These are phyloP conservation scores for Naegleria fowleri DNA, from an alignment of 208 protist species.

Conservation along the genomic window DNA sequence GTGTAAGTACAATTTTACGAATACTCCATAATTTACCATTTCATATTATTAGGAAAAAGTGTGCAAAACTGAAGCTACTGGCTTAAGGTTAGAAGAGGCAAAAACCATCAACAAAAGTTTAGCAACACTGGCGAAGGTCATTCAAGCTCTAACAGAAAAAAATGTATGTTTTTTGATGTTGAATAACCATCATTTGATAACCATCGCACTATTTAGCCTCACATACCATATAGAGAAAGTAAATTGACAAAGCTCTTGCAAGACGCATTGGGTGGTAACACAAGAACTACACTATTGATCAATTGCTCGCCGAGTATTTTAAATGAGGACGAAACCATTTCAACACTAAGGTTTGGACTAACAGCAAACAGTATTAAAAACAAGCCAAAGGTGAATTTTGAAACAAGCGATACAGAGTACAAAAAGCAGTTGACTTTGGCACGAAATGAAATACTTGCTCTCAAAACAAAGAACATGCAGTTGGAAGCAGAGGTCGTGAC, in stretches of 20 bases:
- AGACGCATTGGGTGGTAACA: conserved; percentile 75
- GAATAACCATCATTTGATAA: conserved; percentile 34
- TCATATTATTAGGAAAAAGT: not conserved
- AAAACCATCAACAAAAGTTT: conserved; percentile 57
- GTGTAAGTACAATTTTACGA: not conserved
- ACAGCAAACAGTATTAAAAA: conserved; percentile 57
- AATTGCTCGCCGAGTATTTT: conserved; percentile 62
- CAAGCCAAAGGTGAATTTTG: conserved; percentile 42
- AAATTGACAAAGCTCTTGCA: conserved; percentile 78
- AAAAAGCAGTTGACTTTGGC: not conserved
- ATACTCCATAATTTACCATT: not conserved
- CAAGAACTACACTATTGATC: conserved; percentile 64
- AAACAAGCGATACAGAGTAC: not conserved
- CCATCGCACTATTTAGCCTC: conserved; percentile 59
- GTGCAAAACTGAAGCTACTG: conserved; percentile 20
- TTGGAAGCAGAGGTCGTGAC: not conserved
- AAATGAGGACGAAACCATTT: conserved; percentile 74
- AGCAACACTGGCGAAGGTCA: conserved; percentile 60
- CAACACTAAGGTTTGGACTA: conserved; percentile 59
- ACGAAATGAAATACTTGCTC: not conserved
- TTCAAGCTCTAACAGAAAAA: conserved; percentile 66
- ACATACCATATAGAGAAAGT: conserved; percentile 76
- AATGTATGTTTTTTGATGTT: not conserved
- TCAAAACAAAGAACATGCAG: not conserved
- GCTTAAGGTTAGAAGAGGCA: conserved; percentile 47